A percentile compares a stretch with the other conserved stretches of the same genome.
These are phyloP conservation scores for Vitis cinerea DNA, from an alignment of 164 flowering plant species.

Conservation along the genomic window DNA sequence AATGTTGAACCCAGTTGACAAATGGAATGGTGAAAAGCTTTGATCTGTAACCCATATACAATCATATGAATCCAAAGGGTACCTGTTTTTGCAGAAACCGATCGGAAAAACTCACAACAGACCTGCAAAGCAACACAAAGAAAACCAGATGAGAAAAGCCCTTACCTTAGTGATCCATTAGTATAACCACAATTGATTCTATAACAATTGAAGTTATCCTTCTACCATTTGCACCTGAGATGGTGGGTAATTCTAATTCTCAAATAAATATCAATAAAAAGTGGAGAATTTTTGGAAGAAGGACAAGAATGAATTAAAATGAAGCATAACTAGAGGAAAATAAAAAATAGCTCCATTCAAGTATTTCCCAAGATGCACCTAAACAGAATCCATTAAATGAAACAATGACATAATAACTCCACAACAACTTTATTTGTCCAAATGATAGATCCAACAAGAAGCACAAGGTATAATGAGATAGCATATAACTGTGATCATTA, in stretches of 20 bases:
- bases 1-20: slow-evolving; percentile 47
- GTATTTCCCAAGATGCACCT: slow-evolving; percentile 53
- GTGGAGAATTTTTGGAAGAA: neutral
- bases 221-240: slow-evolving; percentile 63
- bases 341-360: neutral
- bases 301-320: neutral
- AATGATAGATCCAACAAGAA: too few relatives aligned
- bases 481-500: too few relatives aligned
- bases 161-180: slow-evolving; percentile 57
- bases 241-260: neutral
- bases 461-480: too few relatives aligned
- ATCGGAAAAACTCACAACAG: slow-evolving; percentile 1
- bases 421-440: neutral
- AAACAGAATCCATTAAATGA: slow-evolving; percentile 2
- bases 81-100: slow-evolving; percentile 41
- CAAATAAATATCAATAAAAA: neutral
- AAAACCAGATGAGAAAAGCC: neutral
- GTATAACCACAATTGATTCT: slow-evolving; percentile 69
- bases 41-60: slow-evolving; percentile 79
- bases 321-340: neutral
- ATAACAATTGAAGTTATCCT: slow-evolving; percentile 42
- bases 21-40: slow-evolving; percentile 54
- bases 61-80: slow-evolving; percentile 78
- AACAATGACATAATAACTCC: slow-evolving; percentile 3
- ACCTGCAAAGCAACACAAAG: neutral